A percentile compares a stretch with the other conserved stretches of the same genome.
Evolutionary conservation across 768 basidiomycete genomes (phyloP).

Genomic region (Imleria badia): DNA sequence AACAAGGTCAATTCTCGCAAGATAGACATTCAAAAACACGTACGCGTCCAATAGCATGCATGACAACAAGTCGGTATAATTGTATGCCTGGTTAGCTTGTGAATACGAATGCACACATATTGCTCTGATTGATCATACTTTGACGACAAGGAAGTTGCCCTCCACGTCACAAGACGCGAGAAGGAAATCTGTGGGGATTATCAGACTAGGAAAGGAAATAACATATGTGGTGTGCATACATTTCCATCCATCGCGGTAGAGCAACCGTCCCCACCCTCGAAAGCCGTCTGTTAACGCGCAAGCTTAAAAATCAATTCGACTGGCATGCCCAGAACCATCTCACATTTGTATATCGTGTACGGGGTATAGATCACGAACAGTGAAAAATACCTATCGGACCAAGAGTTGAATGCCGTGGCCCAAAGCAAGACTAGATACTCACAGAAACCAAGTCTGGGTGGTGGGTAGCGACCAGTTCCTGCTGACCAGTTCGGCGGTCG

Average conservation of each 20-base stretch:
- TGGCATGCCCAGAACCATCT: conserved; percentile 23
- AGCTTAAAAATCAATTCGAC: not conserved
- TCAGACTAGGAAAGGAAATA: conserved; percentile 4
- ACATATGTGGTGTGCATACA: conserved; percentile 49
- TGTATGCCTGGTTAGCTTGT: conserved; percentile 54
- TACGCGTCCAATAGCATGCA: conserved; percentile 92
- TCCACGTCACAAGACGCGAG: conserved; percentile 83
- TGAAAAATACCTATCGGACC: conserved; percentile 64
- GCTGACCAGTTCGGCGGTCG: conserved; percentile 72
- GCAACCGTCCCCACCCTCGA: conserved; percentile 76
- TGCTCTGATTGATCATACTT: conserved; percentile 37
- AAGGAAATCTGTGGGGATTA: conserved; percentile 56
- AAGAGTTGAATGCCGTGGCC: not conserved
- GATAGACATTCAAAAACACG: conserved; percentile 20
- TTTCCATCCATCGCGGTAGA: conserved; percentile 82
- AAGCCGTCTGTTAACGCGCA: conserved; percentile 59
- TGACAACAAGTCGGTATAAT: conserved; percentile 84
- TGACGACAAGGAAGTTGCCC: conserved; percentile 84
- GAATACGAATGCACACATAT: not conserved
- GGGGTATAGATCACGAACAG: conserved; percentile 78
- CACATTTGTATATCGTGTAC: conserved; percentile 87
- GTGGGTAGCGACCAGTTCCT: conserved; percentile 75
- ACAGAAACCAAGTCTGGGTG: conserved; percentile 85
- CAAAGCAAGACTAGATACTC: conserved; percentile 27
- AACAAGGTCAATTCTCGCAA: not conserved